Percentiles rank a stretch among this genome's conserved stretches.
phyloP scores from a whole-genome alignment of 768 basidiomycete species.

The Xerocomus potaroensis region DNA sequence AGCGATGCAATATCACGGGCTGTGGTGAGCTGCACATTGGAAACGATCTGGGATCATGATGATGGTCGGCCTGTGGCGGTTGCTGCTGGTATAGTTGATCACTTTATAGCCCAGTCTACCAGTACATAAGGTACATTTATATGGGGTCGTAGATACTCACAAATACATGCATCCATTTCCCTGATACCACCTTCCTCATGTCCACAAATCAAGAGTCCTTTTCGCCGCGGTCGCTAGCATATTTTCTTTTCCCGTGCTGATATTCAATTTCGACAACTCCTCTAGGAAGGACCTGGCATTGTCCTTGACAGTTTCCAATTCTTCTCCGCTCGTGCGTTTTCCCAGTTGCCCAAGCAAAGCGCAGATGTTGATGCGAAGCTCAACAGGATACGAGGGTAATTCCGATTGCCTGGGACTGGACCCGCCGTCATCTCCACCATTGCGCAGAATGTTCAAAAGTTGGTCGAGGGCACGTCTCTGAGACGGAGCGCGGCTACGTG shows the following conservation, averaged over 20 bases:
- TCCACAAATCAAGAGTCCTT: constrained; percentile 41
- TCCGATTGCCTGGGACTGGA: constrained; percentile 39
- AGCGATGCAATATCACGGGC: no score
- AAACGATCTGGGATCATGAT: no score
- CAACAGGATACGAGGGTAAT: constrained; percentile 54
- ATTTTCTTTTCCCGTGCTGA: constrained; percentile 32
- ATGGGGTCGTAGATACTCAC: no score
- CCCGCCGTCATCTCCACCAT: constrained; percentile 27
- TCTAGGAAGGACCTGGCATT: constrained; percentile 47
- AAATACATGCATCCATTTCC: constrained; percentile 8
- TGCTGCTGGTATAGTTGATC: constrained; percentile 12
- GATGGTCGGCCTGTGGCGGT: no score
- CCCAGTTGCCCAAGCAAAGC: constrained; percentile 64
- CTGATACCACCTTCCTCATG: constrained; percentile 4
- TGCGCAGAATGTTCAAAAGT: constrained; percentile 58
- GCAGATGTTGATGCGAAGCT: constrained; percentile 75
- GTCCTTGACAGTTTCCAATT: constrained; percentile 48
- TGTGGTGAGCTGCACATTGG: no score
- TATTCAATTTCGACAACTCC: constrained; percentile 37
- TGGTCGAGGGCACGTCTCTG: constrained; percentile 64
- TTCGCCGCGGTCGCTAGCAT: constrained; percentile 38
- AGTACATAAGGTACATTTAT: no score
- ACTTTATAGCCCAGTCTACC: not conserved
- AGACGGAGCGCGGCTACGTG: constrained; percentile 35
- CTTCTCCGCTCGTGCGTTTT: constrained; percentile 46